Evolutionary conservation across 352 stramenopile species (phyloP), one percentile per base, ranked within the genome.

Genomic region (Phytophthora aleatoria): DNA sequence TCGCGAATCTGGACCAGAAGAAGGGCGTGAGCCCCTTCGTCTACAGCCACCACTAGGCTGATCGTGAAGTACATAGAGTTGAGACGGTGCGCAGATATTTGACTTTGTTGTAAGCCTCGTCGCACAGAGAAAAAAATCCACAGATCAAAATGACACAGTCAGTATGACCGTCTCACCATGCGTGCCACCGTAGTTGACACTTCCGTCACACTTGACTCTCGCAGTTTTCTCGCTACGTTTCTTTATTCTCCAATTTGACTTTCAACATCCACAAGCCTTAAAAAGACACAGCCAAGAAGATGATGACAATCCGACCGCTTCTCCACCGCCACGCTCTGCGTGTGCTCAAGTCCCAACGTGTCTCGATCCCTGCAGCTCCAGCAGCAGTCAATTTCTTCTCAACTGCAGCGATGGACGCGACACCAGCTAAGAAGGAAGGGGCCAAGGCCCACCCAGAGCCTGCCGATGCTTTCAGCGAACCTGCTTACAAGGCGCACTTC

Each of bases 1-100:
- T 95, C 28, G 81, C 81, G 12, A 56, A 77, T 9, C 41, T 90
- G 56, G 74, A 90, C 55, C 73, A 82, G 48, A 71, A 79, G 27
- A 86, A 81, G 43, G 78, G 67, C 30, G 69, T 90, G 15, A 90
- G 71, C 30, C 81, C 81, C 0, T 90, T 70, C 26, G 60, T 81
- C 27, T 13, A 62, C 42, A 64, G 31, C 4, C 53, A 72, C 45
- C 54, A 74, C 44, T 61, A 53, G 20, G 20, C 44, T 35, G 44
- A 20, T 20, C 20, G 0, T 1, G 20, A 20, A 20, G 20, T 20
- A 20, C 20, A 20, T 20, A 20, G 1, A 20, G 20, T 20, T 20
- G 20, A 20, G 20, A 20, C 1, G 20, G 20, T 20, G 20, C 20
- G 20, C 20, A 20, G 20, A 20, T 20, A 20, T 20, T 20, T 20